Evolutionary conservation across 768 basidiomycete species (phyloP).

Genomic region (Albatrellus ellisii): DNA sequence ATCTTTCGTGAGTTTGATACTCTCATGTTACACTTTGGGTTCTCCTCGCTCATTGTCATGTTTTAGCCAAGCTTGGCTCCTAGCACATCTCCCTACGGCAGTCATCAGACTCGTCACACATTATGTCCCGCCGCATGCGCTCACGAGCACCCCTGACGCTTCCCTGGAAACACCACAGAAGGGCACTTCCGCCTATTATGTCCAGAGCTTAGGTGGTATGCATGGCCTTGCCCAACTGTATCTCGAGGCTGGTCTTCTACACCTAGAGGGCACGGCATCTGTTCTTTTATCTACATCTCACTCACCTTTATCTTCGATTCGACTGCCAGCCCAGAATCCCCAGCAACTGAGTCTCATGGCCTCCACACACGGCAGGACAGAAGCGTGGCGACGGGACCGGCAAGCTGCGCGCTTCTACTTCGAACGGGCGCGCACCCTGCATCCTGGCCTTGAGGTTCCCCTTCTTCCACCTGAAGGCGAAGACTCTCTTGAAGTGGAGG

Average conservation of each 20-base stretch:
- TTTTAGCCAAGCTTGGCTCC: slow-evolving; percentile 69
- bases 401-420: slow-evolving; percentile 61
- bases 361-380: slow-evolving; percentile 31
- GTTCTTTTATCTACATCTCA: slow-evolving; percentile 61
- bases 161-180: slow-evolving; percentile 27
- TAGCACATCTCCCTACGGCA: slow-evolving; percentile 59
- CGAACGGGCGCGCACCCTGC: slow-evolving; percentile 48
- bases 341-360: no score
- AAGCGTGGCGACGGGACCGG: slow-evolving; percentile 65
- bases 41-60: background rate
- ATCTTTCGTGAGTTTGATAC: slow-evolving; percentile 45
- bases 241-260: slow-evolving; percentile 64
- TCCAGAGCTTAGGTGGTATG: slow-evolving; percentile 54
- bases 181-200: slow-evolving; percentile 47
- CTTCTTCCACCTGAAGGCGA: slow-evolving; percentile 36
- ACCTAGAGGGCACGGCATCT: slow-evolving; percentile 71
- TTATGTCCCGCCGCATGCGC: slow-evolving; percentile 47
- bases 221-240: slow-evolving; percentile 61
- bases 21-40: background rate
- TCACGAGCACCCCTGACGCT: slow-evolving; percentile 7
- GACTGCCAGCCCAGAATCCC: slow-evolving; percentile 31
- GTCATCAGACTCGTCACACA: slow-evolving; percentile 67
- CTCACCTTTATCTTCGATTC: slow-evolving; percentile 66
- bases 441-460: slow-evolving; percentile 58
- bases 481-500: slow-evolving; percentile 16